These are phyloP conservation scores for Aphanomyces invadans DNA, from an alignment of 352 stramenopile genomes.

Conservation along the genomic window DNA sequence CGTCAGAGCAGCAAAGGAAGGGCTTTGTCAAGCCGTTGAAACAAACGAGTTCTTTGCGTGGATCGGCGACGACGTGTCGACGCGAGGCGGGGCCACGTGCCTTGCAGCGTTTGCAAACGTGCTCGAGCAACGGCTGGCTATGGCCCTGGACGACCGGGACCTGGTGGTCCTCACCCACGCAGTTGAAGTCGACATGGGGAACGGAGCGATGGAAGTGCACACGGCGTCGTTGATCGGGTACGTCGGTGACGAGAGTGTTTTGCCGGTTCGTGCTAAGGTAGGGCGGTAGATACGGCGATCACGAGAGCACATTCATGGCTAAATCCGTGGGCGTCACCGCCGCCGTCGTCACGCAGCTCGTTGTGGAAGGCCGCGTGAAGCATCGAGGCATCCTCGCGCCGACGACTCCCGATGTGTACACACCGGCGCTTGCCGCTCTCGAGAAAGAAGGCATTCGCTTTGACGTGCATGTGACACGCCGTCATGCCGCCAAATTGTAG, in stretches of 20 bases:
- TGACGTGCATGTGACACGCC: neutral
- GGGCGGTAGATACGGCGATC: constrained; percentile 19
- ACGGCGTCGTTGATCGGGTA: constrained; percentile 53
- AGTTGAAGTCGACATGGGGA: constrained; percentile 33
- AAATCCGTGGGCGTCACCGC: constrained; percentile 80
- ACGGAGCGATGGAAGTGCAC: constrained; percentile 40
- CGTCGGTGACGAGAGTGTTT: no score
- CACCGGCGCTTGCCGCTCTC: constrained; percentile 36
- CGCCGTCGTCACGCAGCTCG: constrained; percentile 63
- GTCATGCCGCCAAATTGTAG: neutral
- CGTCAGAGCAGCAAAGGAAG: constrained; percentile 28
- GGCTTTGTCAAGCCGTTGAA: constrained; percentile 21
- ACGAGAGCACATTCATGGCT: constrained; percentile 69
- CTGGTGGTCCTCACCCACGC: constrained; percentile 62
- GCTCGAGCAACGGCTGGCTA: constrained; percentile 51
- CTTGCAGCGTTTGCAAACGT: constrained; percentile 41
- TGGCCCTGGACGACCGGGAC: constrained; percentile 57
- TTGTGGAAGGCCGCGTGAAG: constrained; percentile 48
- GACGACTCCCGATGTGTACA: constrained; percentile 48
- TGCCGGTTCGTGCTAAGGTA: no score
- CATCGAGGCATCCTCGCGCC: constrained; percentile 49
- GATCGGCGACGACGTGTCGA: constrained; percentile 30
- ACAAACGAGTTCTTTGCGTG: constrained; percentile 33
- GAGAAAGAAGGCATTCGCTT: constrained; percentile 43
- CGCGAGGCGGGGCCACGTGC: constrained; percentile 20